Evolutionary conservation across 129 eudicot species (phyloP), one percentile per base, ranked within the genome.

Genomic region (Saussurea involucrata): DNA sequence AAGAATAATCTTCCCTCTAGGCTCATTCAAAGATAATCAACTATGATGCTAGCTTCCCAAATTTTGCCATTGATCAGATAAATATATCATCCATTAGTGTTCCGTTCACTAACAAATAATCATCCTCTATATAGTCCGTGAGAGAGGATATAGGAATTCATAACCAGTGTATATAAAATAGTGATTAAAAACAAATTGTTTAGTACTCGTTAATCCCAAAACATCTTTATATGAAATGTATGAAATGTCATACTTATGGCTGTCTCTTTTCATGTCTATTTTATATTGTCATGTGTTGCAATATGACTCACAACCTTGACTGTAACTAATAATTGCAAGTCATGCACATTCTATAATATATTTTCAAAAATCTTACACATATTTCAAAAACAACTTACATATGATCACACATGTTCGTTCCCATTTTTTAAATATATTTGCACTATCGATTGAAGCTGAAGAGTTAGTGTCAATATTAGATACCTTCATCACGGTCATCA

Each of bases 401-500:
- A 10, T 74, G 63, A 67, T 31, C 40, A 34, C 18, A 36, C 64
- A 21, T 36, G 27, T 29, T 57, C 32, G 42, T 80, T 37, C 24
- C 29, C n/a, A 34, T 17, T 4, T 36, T 8, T 74, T 25, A 3
- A 24, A 24, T 33, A 27, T 27, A 36, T 32, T 17, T 22, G 22
- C 63, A 44, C 24, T 68, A 57, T 36, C 24, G 3, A 75, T 12
- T 60, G 55, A 27, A 60, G 29, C 28, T 61, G 68, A 64, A 65
- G 61, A 64, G 55, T 65, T 32, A 66, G 37, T 24, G 29, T 36
- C 36, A n/a, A 70, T 11, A 63, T 32, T 21, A 29, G 28, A 66
- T 83, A 83, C 86, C 86, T 83, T 78, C 86, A 73, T 83, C 86
- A 24, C 83, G 83, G 34, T 83, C 86, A 83, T 83, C 85, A 15